Conservation (phyloP, 1,284 basidiomycete species). For the Trametes hirsuta region DNA sequence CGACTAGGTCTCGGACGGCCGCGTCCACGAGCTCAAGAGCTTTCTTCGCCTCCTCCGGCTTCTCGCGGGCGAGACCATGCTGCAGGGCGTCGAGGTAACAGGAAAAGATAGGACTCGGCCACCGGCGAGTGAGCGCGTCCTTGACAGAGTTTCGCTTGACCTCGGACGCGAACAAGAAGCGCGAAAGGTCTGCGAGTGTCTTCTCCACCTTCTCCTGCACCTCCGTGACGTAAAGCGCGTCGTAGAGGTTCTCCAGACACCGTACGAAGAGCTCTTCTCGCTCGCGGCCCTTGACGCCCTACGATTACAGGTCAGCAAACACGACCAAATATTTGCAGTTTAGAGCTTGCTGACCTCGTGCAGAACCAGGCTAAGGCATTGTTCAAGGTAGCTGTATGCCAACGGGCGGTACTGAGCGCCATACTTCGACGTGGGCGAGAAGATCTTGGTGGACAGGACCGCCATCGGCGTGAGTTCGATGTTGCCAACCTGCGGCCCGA, state of each 20-base stretch:
- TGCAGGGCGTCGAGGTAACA: constrained; percentile 82
- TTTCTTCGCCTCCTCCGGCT: constrained; percentile 58
- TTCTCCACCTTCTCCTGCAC: constrained; percentile 69
- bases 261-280: constrained; percentile 74
- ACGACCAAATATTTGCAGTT: not conserved
- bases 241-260: constrained; percentile 80
- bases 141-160: constrained; percentile 58
- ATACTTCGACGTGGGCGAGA: constrained; percentile 56
- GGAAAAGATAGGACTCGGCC: constrained; percentile 64
- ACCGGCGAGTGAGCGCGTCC: constrained; percentile 55
- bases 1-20: constrained; percentile 73
- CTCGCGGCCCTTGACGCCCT: constrained; percentile 78
- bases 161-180: constrained; percentile 70
- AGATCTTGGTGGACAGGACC: constrained; percentile 69
- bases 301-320: not conserved
- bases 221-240: constrained; percentile 75
- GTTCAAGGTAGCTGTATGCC: constrained; percentile 82
- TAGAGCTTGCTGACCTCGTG: constrained; percentile 64
- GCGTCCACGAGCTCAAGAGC: constrained; percentile 62
- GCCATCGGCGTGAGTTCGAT: constrained; percentile 78
- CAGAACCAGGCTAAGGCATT: constrained; percentile 72
- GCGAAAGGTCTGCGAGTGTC: constrained; percentile 70
- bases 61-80: constrained; percentile 69
- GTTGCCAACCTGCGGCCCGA: constrained; percentile 70
- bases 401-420: constrained; percentile 65